Percentiles rank a stretch among this genome's conserved stretches.
These are phyloP conservation scores for Kodamaea laetipori DNA, from an alignment of 805 yeast species.

Conservation along the genomic window DNA sequence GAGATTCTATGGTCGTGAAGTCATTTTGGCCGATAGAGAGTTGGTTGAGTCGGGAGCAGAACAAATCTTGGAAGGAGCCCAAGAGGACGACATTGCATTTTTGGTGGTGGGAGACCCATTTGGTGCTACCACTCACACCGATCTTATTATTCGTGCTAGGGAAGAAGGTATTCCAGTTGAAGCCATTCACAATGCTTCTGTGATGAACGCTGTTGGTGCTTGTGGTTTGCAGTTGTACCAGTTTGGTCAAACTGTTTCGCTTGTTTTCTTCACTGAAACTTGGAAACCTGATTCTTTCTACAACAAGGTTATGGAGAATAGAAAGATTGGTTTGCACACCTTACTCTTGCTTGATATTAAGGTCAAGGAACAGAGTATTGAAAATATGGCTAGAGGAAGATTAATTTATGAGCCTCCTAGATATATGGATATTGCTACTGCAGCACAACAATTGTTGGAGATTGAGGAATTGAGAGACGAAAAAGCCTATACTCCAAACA, in stretches of 20 bases:
- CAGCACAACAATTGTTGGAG: constrained; percentile 85
- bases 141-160: constrained; percentile 86
- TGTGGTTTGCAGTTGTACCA: constrained; percentile 94
- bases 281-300: constrained; percentile 98
- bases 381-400: constrained; percentile 91
- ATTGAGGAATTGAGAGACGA: constrained; percentile 78
- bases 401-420: constrained; percentile 95
- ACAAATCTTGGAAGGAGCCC: constrained; percentile 73
- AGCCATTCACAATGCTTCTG: constrained; percentile 91
- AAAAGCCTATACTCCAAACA: constrained; percentile 76
- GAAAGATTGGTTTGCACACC: constrained; percentile 90
- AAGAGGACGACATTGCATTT: constrained; percentile 83
- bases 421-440: constrained; percentile 89
- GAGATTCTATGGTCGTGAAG: constrained; percentile 79
- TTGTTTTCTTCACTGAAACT: constrained; percentile 90
- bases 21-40: constrained; percentile 91
- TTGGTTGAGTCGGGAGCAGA: constrained; percentile 90
- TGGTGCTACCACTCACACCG: constrained; percentile 98
- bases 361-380: constrained; percentile 94
- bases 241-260: constrained; percentile 95
- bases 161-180: constrained; percentile 78
- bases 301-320: constrained; percentile 82
- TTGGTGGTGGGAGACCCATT: constrained; percentile 97
- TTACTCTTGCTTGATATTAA: constrained; percentile 86
- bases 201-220: constrained; percentile 98